Evolutionary conservation across 441 rosid genomes (phyloP), one percentile per base, ranked within the genome.

Genomic region (Dalechampia spathulata): DNA sequence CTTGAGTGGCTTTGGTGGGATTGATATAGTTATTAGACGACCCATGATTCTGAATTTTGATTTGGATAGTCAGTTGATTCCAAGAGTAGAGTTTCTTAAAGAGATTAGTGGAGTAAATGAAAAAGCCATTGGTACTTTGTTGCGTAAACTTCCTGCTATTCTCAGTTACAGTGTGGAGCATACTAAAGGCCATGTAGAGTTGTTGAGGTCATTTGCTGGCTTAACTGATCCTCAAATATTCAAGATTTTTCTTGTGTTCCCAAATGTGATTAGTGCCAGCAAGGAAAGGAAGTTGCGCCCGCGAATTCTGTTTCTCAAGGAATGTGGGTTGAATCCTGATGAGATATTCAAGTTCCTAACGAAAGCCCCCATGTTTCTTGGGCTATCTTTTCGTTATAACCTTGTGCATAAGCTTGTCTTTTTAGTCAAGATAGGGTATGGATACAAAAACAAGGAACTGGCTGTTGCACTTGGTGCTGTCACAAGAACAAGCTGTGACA

Each of bases 401-500:
- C 72, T 85, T 30, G 71, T 63, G 2, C 76, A 63, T 55, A 83
- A 85, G 46, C 83, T 85, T 25, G 89, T 80, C 49, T 53, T 83
- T 73, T 64, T 83, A 22, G 83, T 77, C 67, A 85, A 83, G 75
- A 77, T 83, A n/a, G 96, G 91, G 13, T 81, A 83, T 49, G 58
- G 61, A 55, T 74, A 74, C 54, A 75, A 78, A 71, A 83, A 83
- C 8, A 83, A 72, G 73, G 90, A 83, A 52, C 64, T 85, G 42
- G 70, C 86, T 0, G 55, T 68, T 63, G 89, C 89, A 1, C 55
- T 85, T 69, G 94, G 89, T 28, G 84, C 91, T 61, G 87, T 70
- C 42, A 77, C 94, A 38, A 75, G 96, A 73, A 83, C 94, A 50
- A 83, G 89, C 72, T 72, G 82, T 16, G 83, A 80, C 60, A 85